Evolutionary conservation across 208 protist genomes (phyloP), one percentile per base, ranked within the genome.

Genomic region (Naegleria lovaniensis): DNA sequence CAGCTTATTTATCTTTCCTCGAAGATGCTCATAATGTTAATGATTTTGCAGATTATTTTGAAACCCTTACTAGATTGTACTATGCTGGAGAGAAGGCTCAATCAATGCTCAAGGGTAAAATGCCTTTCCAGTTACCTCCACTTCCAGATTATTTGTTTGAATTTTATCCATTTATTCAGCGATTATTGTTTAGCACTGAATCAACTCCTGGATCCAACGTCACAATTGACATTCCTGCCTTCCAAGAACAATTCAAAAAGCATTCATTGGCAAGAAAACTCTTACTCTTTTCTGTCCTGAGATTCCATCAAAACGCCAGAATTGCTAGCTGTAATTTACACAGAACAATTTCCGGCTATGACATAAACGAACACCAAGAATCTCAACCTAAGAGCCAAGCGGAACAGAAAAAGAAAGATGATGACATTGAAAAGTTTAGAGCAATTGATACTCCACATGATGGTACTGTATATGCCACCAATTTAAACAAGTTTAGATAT

Each of bases 391-490:
- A 67, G 55, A 29, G 11, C 22, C 6, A 25, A 11, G n/a, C 67
- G 2, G 29, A 79, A 9, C 19, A 75, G 25, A 79, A 9, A 36
- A 79, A 79, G 67, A 79, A 79, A n/a, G 29, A 29, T 79, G 67
- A 79, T 33, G 67, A 79, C 36, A 79, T 79, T 79, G 67, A 79
- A 79, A 79, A 79, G 25, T 79, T 79, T 79, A 79, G 67, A 79
- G 6, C 19, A 36, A 79, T 79, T 79, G 16, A 79, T 36, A 36
- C n/a, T 79, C 67, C 67, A 79, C 19, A 33, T 36, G 67, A 79
- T 79, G 67, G 25, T 79, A 0, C 19, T 29, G 19, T 36, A 0
- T 79, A 79, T 33, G 13, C 67, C n/a, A 1, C 19, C 9, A 79
- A 79, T 33, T 33, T 79, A 36, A 25, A 36, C 29, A 79, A 79